Evolutionary conservation across 352 stramenopile species (phyloP), one percentile per base, ranked within the genome.

Genomic region (Aphanomyces astaci): DNA sequence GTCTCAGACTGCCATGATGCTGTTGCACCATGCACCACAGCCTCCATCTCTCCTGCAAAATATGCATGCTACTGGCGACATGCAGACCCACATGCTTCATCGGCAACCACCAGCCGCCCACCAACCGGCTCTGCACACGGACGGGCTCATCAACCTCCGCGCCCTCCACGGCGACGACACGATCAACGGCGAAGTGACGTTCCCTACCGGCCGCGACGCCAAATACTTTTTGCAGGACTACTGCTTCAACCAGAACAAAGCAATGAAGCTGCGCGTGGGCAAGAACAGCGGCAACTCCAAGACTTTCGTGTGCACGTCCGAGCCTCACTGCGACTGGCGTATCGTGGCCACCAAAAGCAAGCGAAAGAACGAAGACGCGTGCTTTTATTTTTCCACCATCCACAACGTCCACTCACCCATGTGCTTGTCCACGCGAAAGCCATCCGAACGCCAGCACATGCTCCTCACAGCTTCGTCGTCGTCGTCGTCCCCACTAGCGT

Each of bases 261-360:
- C 28, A 17, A 68, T 68, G 62, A 51, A 52, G 32, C 51, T 68
- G 2, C 62, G 62, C 27, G 46, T 59, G 24, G 62, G 62, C 43
- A 68, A 68, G 51, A 68, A 68, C 28, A 68, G 62, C 39, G 62
- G 62, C 62, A 68, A 68, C 32, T 68, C 62, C 43, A 68, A 68
- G 33, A 68, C 62, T 3, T 68, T 68, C 45, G 62, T 68, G 62
- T 68, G 62, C 32, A 68, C 62, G n/a, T 68, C 39, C 22, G 48
- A 25, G 48, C 40, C 62, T 4, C 28, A 30, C 19, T 68, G 62
- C 51, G 62, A 68, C 9, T 68, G 62, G 62, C 30, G 33, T 10
- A 45, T 68, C n/a, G 39, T 68, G 27, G 62, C 62, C n/a, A 68
- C 62, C 28, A 68, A 68, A 27, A 46, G 43, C 43, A 68, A 68